A percentile compares a stretch with the other conserved stretches of the same genome.
Evolutionary conservation across 371 early-diverging fungal genomes (phyloP).

Genomic region (Parasitella parasitica): DNA sequence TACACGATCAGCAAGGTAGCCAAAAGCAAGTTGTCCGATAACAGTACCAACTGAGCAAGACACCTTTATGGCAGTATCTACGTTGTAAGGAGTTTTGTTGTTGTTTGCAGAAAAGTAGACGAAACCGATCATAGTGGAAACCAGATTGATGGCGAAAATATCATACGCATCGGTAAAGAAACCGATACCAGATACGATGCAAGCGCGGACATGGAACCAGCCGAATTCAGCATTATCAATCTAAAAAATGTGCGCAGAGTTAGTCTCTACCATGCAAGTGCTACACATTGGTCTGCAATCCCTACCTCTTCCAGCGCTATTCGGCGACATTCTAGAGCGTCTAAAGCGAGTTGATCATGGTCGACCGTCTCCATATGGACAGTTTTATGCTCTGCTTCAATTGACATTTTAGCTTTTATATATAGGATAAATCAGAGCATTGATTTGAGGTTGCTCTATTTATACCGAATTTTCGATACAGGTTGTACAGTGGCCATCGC

Average conservation of each 20-base stretch:
- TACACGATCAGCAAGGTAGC: slow-evolving; percentile 74
- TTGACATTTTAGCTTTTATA: slow-evolving; percentile 12
- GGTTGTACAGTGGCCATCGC: background rate
- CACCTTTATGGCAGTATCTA: slow-evolving; percentile 71
- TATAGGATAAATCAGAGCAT: background rate
- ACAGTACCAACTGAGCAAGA: slow-evolving; percentile 76
- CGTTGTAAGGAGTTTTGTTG: slow-evolving; percentile 52
- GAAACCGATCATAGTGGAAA: slow-evolving; percentile 74
- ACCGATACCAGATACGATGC: slow-evolving; percentile 85
- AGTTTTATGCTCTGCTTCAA: slow-evolving; percentile 21
- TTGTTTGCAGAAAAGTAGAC: slow-evolving; percentile 54
- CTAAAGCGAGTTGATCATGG: slow-evolving; percentile 23
- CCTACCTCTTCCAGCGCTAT: slow-evolving; percentile 44
- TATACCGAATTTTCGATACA: background rate
- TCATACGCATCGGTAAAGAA: slow-evolving; percentile 91
- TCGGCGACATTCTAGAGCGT: slow-evolving; percentile 37
- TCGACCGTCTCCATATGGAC: slow-evolving; percentile 14
- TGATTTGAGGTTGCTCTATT: background rate
- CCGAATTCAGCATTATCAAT: slow-evolving; percentile 56
- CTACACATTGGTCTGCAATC: too few species aligned
- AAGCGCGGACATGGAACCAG: slow-evolving; percentile 87
- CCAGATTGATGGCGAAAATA: slow-evolving; percentile 83
- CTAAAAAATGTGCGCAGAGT: too few species aligned
- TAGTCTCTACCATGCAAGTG: too few species aligned
- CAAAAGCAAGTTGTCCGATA: slow-evolving; percentile 77